Conservation (phyloP, 495 filamentous ascomycete species). For the Talaromyces wortmannii region DNA sequence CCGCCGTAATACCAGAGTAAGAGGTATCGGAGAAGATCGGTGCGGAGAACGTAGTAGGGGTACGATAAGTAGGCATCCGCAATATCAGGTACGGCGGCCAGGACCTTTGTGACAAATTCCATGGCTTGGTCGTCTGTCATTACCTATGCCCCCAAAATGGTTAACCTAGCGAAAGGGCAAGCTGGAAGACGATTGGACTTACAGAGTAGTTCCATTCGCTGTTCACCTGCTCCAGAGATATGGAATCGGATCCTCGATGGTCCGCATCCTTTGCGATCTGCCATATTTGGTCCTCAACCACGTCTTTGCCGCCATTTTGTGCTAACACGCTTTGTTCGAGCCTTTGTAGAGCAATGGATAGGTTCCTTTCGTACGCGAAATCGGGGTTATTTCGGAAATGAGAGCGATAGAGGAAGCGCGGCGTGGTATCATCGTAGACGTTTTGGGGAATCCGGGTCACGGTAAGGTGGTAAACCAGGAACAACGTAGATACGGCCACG, state of each 20-base stretch:
- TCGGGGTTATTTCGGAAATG: conserved; percentile 22
- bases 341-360: conserved; percentile 16
- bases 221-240: conserved; percentile 21
- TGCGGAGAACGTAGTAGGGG: conserved; percentile 29
- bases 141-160: conserved; percentile 9
- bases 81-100: conserved; percentile 24
- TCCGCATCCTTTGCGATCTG: conserved; percentile 21
- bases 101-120: conserved; percentile 18
- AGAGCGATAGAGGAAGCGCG: conserved; percentile 24
- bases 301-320: conserved; percentile 3
- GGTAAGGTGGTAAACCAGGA: neutral
- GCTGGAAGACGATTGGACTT: neutral
- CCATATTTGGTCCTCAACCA: conserved; percentile 21
- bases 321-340: conserved; percentile 15
- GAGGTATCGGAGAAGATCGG: conserved; percentile 44
- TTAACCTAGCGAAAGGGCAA: neutral
- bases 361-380: conserved; percentile 17
- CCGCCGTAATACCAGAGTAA: conserved; percentile 42
- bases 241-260: conserved; percentile 19
- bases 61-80: conserved; percentile 22
- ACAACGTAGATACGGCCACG: neutral
- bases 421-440: conserved; percentile 1
- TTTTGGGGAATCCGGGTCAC: neutral
- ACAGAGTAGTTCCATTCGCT: conserved; percentile 25
- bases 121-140: conserved; percentile 21